Base-by-base conservation (phyloP, 176 grass and related monocot genomes). In the Urochloa ruziziensis region DNA sequence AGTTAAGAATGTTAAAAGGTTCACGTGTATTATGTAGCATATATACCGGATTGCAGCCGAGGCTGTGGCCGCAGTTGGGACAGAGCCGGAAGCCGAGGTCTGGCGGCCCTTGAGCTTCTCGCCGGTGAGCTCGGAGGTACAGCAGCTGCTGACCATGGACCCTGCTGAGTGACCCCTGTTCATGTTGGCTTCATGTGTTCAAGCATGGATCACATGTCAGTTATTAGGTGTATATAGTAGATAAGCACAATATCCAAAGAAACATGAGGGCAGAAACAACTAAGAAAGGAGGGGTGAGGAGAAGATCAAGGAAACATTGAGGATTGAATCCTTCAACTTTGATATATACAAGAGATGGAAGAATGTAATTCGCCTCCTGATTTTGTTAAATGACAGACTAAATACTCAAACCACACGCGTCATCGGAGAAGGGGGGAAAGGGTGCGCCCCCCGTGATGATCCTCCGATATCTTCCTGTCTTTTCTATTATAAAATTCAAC, bases 31-130 rank as follows among this genome's bases (percentile, higher is more conserved):
- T 62, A 52, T 29, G 6, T 18, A 16, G 19, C 44, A 30, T 65
- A 15, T 47, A 12, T 89, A 97, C 94, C 90, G 56, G 80, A 63
- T 87, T 92, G 85, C 61, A 78, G 49, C 80, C 67, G 10, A 90
- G 56, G 40, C 76, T 83, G 82, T 97, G 84, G n/a, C 86, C 83
- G 15, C 94, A 97, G 84, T 66, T 89, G 28, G 88, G 80, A 54
- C 94, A 97, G 35, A 74, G 56, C 65, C 79, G 39, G 56, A 69
- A 28, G 82, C 36, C 7, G 48, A 51, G 44, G 80, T 86, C 67
- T 28, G 77, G 74, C 84, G 77, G n/a, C 87, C 85, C 40, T 94
- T 70, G n/a, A 84, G 72, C 73, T 94, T 92, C 3, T 46, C 77
- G 24, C 77, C 88, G 1, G 7, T 49, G 43, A 79, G 47, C 32